Evolutionary conservation across 768 basidiomycete genomes (phyloP).

Genomic region (Trametes meyenii): DNA sequence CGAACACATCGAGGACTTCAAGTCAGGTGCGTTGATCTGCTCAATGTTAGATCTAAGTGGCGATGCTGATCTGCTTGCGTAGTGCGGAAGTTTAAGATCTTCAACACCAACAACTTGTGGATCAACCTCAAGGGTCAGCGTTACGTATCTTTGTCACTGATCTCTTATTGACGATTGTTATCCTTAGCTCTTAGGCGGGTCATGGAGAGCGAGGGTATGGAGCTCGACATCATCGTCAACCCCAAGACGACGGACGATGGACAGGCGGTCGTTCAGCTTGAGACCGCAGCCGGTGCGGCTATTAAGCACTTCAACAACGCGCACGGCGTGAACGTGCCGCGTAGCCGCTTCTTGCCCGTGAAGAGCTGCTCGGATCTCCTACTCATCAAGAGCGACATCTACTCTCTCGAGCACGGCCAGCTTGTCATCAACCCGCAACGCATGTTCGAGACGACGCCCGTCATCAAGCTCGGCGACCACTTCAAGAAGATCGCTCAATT

Average conservation of each 20-base stretch:
- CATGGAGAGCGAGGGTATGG: constrained; percentile 85
- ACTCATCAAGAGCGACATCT: constrained; percentile 91
- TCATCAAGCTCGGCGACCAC: constrained; percentile 94
- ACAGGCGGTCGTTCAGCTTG: constrained; percentile 65
- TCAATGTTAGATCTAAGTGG: constrained; percentile 7
- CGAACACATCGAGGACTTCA: constrained; percentile 95
- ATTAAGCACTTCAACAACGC: constrained; percentile 93
- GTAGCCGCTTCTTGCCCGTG: constrained; percentile 90
- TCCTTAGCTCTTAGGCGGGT: constrained; percentile 80
- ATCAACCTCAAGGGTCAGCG: constrained; percentile 70
- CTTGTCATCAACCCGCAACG: constrained; percentile 81
- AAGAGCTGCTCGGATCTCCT: constrained; percentile 88
- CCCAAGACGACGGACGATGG: constrained; percentile 87
- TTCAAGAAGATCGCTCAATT: constrained; percentile 96
- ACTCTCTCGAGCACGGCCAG: constrained; percentile 86
- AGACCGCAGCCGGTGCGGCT: constrained; percentile 83
- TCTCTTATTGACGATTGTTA: background rate
- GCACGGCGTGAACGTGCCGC: constrained; percentile 93
- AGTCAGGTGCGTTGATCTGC: constrained; percentile 48
- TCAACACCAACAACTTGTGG: constrained; percentile 87
- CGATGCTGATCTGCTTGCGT: background rate
- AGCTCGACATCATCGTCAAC: constrained; percentile 95
- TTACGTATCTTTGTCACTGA: background rate
- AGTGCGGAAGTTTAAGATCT: constrained; percentile 92
- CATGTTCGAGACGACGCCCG: constrained; percentile 89